phyloP scores from a whole-genome alignment of 192 early-diverging fungal genomes.

The Coemansia sp. region DNA sequence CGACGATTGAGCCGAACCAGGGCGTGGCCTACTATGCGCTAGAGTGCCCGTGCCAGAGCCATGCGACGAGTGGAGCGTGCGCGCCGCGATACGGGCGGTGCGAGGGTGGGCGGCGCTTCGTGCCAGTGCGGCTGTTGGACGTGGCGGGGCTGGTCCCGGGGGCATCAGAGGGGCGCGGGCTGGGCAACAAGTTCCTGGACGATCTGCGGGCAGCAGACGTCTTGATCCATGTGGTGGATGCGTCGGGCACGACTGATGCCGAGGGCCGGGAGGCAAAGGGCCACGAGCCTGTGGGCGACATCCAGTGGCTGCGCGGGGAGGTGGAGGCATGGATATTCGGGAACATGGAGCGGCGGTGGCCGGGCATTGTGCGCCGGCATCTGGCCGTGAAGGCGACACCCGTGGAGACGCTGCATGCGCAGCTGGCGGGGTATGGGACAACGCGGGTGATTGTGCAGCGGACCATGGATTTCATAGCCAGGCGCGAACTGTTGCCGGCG shows the following conservation, averaged over 20 bases:
- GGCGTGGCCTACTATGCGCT: conserved; percentile 70
- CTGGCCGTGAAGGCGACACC: conserved; percentile 42
- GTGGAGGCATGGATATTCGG: conserved; percentile 71
- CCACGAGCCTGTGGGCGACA: conserved; percentile 79
- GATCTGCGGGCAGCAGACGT: conserved; percentile 72
- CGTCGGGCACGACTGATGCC: conserved; percentile 75
- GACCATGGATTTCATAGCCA: conserved; percentile 12
- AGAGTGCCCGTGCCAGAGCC: conserved; percentile 61
- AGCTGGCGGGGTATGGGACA: conserved; percentile 46
- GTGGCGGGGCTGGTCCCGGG: conserved; percentile 83
- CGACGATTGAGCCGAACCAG: conserved; percentile 79
- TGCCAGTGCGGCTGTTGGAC: conserved; percentile 72
- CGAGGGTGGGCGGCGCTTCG: conserved; percentile 54
- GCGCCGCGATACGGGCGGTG: conserved; percentile 73
- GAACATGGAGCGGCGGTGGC: conserved; percentile 67
- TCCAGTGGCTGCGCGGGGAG: conserved; percentile 72
- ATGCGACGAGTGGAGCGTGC: conserved; percentile 52
- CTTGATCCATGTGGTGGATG: conserved; percentile 81
- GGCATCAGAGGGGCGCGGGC: conserved; percentile 64
- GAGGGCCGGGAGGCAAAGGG: conserved; percentile 69
- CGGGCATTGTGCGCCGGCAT: conserved; percentile 61
- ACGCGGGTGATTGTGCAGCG: conserved; percentile 20
- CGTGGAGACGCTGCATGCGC: conserved; percentile 41
- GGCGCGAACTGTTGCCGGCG: background rate
- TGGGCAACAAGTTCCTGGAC: conserved; percentile 79